Evolutionary conservation across 257 asterid species (phyloP).

Genomic region (Plectranthus barbatus): DNA sequence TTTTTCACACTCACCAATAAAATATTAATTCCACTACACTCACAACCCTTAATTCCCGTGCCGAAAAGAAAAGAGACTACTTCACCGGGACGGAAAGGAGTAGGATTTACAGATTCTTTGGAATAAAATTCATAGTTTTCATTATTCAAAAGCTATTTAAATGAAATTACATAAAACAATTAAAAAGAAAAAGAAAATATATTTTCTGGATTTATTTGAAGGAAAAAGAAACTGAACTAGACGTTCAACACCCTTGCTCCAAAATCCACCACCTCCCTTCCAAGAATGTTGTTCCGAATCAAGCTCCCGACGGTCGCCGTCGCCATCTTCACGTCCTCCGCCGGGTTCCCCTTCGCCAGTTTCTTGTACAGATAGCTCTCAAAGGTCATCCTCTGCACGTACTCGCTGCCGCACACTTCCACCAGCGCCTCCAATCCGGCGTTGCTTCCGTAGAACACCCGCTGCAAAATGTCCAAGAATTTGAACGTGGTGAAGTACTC

Average conservation of each 20-base stretch:
- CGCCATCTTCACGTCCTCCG: slow-evolving; percentile 52
- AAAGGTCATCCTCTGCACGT: slow-evolving; percentile 78
- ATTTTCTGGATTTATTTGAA: too few relatives aligned
- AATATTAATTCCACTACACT: too few relatives aligned
- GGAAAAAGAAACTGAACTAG: too few relatives aligned
- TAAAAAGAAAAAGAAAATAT: too few relatives aligned
- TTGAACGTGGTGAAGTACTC: slow-evolving; percentile 57
- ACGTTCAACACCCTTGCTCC: slow-evolving; percentile 6
- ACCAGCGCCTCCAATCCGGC: slow-evolving; percentile 80
- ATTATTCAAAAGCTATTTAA: too few relatives aligned
- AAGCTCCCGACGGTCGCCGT: slow-evolving; percentile 56
- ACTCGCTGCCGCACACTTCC: slow-evolving; percentile 76
- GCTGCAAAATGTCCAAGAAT: slow-evolving; percentile 54
- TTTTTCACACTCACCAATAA: too few relatives aligned
- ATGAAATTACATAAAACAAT: too few relatives aligned
- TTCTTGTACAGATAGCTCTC: slow-evolving; percentile 78
- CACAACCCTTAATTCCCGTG: too few relatives aligned
- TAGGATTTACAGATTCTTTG: too few relatives aligned
- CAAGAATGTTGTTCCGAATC: slow-evolving; percentile 50
- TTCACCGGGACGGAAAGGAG: too few relatives aligned
- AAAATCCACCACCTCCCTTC: slow-evolving; percentile 29
- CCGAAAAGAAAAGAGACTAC: too few relatives aligned
- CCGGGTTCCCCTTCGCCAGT: slow-evolving; percentile 48
- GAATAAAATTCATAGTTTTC: too few relatives aligned
- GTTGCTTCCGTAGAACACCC: slow-evolving; percentile 68